Conservation (phyloP, 2,329 filamentous ascomycete genomes). For the Thelonectria olida region DNA sequence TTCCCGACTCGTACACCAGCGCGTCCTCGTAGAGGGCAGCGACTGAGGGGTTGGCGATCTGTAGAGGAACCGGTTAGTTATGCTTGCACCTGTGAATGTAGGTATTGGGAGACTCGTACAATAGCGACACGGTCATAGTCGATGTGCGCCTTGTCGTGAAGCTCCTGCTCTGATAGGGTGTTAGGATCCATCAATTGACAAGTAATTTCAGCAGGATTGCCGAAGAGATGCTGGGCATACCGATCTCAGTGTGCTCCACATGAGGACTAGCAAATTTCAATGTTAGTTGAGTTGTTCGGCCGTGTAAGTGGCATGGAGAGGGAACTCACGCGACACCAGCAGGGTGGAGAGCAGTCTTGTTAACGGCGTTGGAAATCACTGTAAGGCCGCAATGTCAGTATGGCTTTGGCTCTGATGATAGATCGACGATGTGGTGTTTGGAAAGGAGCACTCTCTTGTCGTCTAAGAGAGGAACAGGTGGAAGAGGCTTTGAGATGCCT, state of each 20-base stretch:
- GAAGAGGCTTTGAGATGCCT: conserved; percentile 21
- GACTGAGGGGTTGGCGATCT: conserved; percentile 92
- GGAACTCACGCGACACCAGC: conserved; percentile 84
- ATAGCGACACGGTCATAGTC: conserved; percentile 99
- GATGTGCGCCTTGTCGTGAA: conserved; percentile 97
- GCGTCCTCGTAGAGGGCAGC: conserved; percentile 98
- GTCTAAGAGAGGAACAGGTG: background rate
- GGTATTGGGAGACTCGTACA: conserved; percentile 63
- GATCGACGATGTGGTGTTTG: conserved; percentile 6
- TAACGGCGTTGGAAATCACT: conserved; percentile 73
- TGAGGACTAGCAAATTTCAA: conserved; percentile 67
- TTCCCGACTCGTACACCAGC: conserved; percentile 94
- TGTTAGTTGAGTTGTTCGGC: conserved; percentile 38
- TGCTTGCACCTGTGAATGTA: background rate
- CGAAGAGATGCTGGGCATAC: conserved; percentile 45
- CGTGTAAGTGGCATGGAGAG: conserved; percentile 19
- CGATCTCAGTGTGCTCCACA: conserved; percentile 92
- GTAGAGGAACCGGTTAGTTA: conserved; percentile 23
- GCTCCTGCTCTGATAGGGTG: conserved; percentile 76
- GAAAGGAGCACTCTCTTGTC: background rate
- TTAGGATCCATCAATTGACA: conserved; percentile 24
- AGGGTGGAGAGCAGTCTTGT: conserved; percentile 93
- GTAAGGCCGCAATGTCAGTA: conserved; percentile 28
- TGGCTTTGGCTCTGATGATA: conserved; percentile 20
- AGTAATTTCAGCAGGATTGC: background rate